phyloP scores from a whole-genome alignment of 176 grass and related monocot species.

The Phyllostachys edulis region DNA sequence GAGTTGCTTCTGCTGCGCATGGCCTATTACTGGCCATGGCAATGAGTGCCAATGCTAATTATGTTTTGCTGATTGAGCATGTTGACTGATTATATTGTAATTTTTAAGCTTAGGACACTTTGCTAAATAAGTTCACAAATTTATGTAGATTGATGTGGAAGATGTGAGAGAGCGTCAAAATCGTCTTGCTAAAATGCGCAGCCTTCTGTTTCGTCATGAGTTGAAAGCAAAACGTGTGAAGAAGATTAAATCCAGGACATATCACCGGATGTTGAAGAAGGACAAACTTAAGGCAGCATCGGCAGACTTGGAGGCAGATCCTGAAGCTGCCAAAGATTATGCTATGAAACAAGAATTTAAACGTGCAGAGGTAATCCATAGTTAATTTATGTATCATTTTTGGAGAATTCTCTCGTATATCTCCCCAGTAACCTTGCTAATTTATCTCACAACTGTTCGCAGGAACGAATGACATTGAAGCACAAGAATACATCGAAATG shows the following conservation, averaged over 20 bases:
- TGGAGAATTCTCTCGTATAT: neutral
- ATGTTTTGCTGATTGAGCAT: neutral
- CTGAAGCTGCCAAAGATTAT: slow-evolving; percentile 67
- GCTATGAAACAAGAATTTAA: slow-evolving; percentile 84
- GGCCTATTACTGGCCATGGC: too few relatives aligned
- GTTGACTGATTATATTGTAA: neutral
- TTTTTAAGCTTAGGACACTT: slow-evolving; percentile 7
- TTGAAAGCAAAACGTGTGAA: slow-evolving; percentile 91
- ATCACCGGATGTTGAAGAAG: slow-evolving; percentile 88
- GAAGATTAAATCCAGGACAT: slow-evolving; percentile 98
- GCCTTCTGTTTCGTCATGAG: slow-evolving; percentile 93
- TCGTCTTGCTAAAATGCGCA: slow-evolving; percentile 94
- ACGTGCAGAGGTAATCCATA: slow-evolving; percentile 69
- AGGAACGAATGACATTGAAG: slow-evolving; percentile 92
- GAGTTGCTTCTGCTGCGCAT: too few relatives aligned
- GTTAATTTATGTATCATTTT: neutral
- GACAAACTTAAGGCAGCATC: slow-evolving; percentile 62
- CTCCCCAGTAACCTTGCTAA: neutral
- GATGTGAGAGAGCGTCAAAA: slow-evolving; percentile 78
- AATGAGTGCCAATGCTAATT: neutral
- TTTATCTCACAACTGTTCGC: slow-evolving; percentile 24
- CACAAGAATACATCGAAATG: slow-evolving; percentile 92
- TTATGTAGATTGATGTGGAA: slow-evolving; percentile 64
- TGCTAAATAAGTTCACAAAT: slow-evolving; percentile 28
- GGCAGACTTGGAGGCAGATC: slow-evolving; percentile 67